phyloP scores from a whole-genome alignment of 73 alveolate species.

The Durusdinium trenchii region DNA sequence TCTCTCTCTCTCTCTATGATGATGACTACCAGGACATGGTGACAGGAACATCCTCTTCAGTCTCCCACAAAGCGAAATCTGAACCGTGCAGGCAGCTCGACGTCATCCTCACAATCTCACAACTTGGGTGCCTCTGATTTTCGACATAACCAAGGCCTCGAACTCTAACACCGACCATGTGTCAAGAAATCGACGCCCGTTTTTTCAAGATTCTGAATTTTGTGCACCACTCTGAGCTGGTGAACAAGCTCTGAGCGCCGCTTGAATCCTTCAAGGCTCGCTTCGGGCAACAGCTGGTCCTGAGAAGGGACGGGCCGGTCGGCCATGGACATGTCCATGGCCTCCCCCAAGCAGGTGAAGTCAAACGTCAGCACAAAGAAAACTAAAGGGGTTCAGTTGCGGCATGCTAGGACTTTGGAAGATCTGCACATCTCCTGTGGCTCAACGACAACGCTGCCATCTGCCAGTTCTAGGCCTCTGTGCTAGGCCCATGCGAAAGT shows the following conservation, averaged over 20 bases:
- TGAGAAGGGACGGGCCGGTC: no score
- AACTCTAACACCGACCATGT: no score
- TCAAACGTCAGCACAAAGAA: no score
- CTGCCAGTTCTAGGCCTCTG: conserved; percentile 56
- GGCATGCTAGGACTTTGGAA: no score
- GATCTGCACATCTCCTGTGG: conserved; percentile 20
- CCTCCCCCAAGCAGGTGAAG: no score
- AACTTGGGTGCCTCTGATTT: no score
- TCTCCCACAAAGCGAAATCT: conserved; percentile 56
- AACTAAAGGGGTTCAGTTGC: no score
- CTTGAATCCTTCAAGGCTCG: conserved; percentile 76
- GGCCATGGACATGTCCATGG: no score
- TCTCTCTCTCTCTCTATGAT: neutral
- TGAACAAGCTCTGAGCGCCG: conserved; percentile 45
- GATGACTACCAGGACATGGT: neutral
- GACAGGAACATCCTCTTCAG: neutral
- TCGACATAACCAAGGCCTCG: no score
- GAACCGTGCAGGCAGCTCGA: conserved; percentile 43
- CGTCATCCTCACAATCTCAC: conserved; percentile 31
- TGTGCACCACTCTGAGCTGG: neutral
- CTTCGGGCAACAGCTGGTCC: conserved; percentile 84
- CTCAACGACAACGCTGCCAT: conserved; percentile 42
- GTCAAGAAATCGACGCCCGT: neutral
- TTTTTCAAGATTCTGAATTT: neutral
- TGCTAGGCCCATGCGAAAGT: neutral